Evolutionary conservation across 1,139 yeast genomes (phyloP).

Genomic region (Sugiyamaella novakii): DNA sequence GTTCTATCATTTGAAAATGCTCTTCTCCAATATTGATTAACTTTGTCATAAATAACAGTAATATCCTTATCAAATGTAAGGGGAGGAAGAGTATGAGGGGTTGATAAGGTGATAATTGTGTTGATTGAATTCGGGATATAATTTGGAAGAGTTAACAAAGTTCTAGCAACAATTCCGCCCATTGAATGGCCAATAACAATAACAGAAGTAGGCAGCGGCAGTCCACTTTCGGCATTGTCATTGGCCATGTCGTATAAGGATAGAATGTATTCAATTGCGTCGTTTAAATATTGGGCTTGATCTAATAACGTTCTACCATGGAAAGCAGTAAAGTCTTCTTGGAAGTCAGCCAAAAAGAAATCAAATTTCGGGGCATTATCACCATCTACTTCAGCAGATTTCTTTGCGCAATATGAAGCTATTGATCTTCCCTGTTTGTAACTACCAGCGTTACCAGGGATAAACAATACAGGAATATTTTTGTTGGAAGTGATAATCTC

Average conservation of each 20-base stretch:
- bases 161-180: slow-evolving; percentile 94
- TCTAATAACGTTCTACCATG: slow-evolving; percentile 93
- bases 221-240: not conserved
- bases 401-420: slow-evolving; percentile 64
- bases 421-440: slow-evolving; percentile 86
- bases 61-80: slow-evolving; percentile 94
- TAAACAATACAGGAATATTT: slow-evolving; percentile 87
- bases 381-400: slow-evolving; percentile 52
- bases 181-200: slow-evolving; percentile 88
- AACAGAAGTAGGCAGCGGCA: slow-evolving; percentile 63
- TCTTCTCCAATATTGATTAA: slow-evolving; percentile 79
- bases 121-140: slow-evolving; percentile 72
- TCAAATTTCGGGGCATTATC: slow-evolving; percentile 27
- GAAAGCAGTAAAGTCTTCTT: slow-evolving; percentile 95
- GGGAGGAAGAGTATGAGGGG: slow-evolving; percentile 94
- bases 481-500: slow-evolving; percentile 46
- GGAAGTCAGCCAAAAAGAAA: slow-evolving; percentile 88
- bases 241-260: slow-evolving; percentile 52
- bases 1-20: slow-evolving; percentile 47
- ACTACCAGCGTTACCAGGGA: slow-evolving; percentile 98
- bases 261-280: slow-evolving; percentile 77
- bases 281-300: slow-evolving; percentile 92
- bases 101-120: slow-evolving; percentile 81
- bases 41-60: slow-evolving; percentile 67
- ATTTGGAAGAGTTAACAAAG: slow-evolving; percentile 76